Evolutionary conservation across 2,329 filamentous ascomycete species (phyloP).

Genomic region (Thelonectria rubi): DNA sequence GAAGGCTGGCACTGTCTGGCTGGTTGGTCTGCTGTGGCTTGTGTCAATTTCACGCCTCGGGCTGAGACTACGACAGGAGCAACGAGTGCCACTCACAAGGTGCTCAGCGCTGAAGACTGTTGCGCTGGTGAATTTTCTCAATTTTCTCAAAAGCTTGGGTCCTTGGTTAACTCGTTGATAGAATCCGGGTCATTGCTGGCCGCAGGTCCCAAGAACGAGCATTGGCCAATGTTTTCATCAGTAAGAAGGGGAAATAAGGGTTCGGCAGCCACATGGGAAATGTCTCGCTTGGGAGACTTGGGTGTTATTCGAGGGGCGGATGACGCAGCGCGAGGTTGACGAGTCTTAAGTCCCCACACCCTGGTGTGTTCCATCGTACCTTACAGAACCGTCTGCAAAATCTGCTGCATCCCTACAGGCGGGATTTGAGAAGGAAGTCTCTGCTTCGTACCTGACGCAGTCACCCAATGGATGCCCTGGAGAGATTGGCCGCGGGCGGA

Average conservation of each 20-base stretch:
- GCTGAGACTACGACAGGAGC: background rate
- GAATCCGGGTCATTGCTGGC: background rate
- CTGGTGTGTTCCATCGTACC: too few relatives aligned
- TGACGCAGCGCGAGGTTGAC: constrained; percentile 4
- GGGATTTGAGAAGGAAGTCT: too few relatives aligned
- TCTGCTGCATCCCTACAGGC: too few relatives aligned
- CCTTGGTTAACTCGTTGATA: too few relatives aligned
- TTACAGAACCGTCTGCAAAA: background rate
- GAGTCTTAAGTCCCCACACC: too few relatives aligned
- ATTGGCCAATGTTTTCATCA: background rate
- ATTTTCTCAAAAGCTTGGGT: too few relatives aligned
- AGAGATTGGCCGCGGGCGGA: too few relatives aligned
- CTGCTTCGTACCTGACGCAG: too few relatives aligned
- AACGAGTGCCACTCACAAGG: constrained; percentile 16
- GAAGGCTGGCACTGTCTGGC: constrained; percentile 16
- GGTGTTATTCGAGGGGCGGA: constrained; percentile 9
- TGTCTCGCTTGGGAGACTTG: constrained; percentile 36
- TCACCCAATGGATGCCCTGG: too few relatives aligned
- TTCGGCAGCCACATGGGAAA: constrained; percentile 30
- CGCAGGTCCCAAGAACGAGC: constrained; percentile 1
- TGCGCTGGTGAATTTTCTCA: background rate
- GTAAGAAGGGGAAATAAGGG: constrained; percentile 16
- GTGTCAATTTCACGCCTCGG: constrained; percentile 17
- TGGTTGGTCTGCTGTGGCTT: constrained; percentile 10
- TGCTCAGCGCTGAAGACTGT: background rate